phyloP scores from a whole-genome alignment of 2,329 filamentous ascomycete species.

The Aspergillus fructus region DNA sequence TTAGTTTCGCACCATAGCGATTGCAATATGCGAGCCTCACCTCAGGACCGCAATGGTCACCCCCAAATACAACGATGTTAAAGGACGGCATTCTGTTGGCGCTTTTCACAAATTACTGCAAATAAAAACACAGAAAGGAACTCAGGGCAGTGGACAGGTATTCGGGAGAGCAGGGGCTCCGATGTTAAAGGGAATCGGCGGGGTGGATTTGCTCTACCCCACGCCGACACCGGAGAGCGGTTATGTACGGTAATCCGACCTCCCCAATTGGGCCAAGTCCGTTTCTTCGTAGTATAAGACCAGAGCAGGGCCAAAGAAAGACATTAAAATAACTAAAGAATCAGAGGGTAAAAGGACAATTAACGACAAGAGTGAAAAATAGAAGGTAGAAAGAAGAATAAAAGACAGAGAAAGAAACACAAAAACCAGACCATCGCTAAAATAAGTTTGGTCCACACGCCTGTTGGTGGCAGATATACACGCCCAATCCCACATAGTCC shows the following conservation, averaged over 20 bases:
- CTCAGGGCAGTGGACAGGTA: background rate
- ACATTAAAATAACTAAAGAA: constrained; percentile 21
- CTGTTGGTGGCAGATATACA: constrained; percentile 10
- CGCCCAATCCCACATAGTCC: constrained; percentile 16
- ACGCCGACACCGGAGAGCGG: constrained; percentile 29
- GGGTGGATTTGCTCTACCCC: constrained; percentile 21
- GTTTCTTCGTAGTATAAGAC: constrained; percentile 7
- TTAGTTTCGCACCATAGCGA: constrained; percentile 7
- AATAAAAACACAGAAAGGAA: background rate
- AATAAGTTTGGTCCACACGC: constrained; percentile 13
- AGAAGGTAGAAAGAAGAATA: background rate
- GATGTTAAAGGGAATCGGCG: constrained; percentile 20
- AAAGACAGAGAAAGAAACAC: constrained; percentile 7
- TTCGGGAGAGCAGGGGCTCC: constrained; percentile 5
- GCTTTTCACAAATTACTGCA: constrained; percentile 2
- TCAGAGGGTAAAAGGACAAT: constrained; percentile 4
- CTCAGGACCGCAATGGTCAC: constrained; percentile 85
- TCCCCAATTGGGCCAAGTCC: constrained; percentile 7
- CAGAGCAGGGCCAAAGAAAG: constrained; percentile 6
- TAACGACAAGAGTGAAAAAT: constrained; percentile 6
- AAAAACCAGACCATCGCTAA: constrained; percentile 13
- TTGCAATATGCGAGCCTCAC: constrained; percentile 47
- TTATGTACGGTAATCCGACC: constrained; percentile 9
- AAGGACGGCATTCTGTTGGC: constrained; percentile 61
- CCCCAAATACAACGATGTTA: constrained; percentile 78